Evolutionary conservation across 805 yeast species (phyloP).

Genomic region (Saccharomycodes ludwigii): DNA sequence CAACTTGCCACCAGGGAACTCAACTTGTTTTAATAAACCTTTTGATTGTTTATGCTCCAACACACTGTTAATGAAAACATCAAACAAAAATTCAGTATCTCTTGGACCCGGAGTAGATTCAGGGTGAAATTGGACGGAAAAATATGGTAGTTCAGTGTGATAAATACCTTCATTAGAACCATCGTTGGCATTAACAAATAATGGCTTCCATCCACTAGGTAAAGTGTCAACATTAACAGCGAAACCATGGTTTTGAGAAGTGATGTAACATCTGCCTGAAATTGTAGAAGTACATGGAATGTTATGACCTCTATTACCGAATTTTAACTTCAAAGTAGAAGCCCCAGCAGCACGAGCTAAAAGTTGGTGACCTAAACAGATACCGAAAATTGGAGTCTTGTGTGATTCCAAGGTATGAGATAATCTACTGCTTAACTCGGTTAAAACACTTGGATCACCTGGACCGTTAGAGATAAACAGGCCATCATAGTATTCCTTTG

Average conservation of each 20-base stretch:
- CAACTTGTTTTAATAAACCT: slow-evolving; percentile 49
- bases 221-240: slow-evolving; percentile 84
- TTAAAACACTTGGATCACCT: slow-evolving; percentile 91
- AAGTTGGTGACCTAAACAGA: slow-evolving; percentile 96
- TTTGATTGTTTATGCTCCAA: slow-evolving; percentile 43
- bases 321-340: slow-evolving; percentile 78
- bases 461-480: slow-evolving; percentile 96
- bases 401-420: slow-evolving; percentile 38
- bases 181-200: slow-evolving; percentile 92
- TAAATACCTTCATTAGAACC: slow-evolving; percentile 98
- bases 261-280: slow-evolving; percentile 94
- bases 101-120: slow-evolving; percentile 99
- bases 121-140: slow-evolving; percentile 98
- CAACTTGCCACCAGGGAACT: slow-evolving; percentile 79
- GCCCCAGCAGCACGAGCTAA: slow-evolving; percentile 95
- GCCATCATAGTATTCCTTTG: slow-evolving; percentile 75
- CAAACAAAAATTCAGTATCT: slow-evolving; percentile 95
- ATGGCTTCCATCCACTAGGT: slow-evolving; percentile 76
- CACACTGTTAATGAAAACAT: slow-evolving; percentile 79
- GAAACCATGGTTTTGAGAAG: slow-evolving; percentile 97
- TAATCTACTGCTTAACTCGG: slow-evolving; percentile 51
- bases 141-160: slow-evolving; percentile 74
- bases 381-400: slow-evolving; percentile 89
- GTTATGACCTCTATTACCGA: slow-evolving; percentile 99
- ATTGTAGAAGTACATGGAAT: slow-evolving; percentile 86